These are phyloP conservation scores for Candida glucosophila DNA, from an alignment of 1,139 yeast genomes.

Conservation along the genomic window DNA sequence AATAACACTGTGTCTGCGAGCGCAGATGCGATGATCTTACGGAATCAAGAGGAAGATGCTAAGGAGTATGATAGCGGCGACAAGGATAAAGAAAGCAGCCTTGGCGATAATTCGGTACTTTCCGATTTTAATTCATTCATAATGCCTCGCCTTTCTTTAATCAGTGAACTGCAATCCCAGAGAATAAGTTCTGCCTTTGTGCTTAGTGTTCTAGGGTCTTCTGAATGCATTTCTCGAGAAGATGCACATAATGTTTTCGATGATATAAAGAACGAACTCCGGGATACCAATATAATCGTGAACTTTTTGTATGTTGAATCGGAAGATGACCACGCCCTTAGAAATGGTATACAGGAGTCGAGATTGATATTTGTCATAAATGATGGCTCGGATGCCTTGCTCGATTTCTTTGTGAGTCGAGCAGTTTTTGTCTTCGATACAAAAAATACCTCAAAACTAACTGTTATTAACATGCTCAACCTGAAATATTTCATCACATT, in stretches of 20 bases:
- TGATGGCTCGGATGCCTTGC: conserved; percentile 28
- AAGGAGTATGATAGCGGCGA: conserved; percentile 13
- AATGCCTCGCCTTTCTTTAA: conserved; percentile 29
- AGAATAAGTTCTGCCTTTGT: conserved; percentile 14
- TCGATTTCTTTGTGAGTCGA: conserved; percentile 15
- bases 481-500: conserved; percentile 33
- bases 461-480: conserved; percentile 33
- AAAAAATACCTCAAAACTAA: conserved; percentile 19
- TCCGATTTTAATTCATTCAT: conserved; percentile 18
- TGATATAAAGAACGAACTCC: conserved; percentile 9
- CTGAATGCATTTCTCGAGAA: conserved; percentile 7
- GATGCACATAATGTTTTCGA: conserved; percentile 17
- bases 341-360: conserved; percentile 11
- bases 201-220: conserved; percentile 13
- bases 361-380: conserved; percentile 30
- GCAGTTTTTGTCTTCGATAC: conserved; percentile 1
- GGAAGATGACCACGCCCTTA: conserved; percentile 5
- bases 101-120: conserved; percentile 13
- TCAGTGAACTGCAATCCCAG: conserved; percentile 4
- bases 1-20: conserved; percentile 10
- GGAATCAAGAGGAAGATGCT: conserved; percentile 32
- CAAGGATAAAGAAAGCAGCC: conserved; percentile 4
- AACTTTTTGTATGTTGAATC: conserved; percentile 10
- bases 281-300: conserved; percentile 8
- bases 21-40: conserved; percentile 27